phyloP scores from a whole-genome alignment of 192 early-diverging fungal species.

The Coemansia brasiliensis region DNA sequence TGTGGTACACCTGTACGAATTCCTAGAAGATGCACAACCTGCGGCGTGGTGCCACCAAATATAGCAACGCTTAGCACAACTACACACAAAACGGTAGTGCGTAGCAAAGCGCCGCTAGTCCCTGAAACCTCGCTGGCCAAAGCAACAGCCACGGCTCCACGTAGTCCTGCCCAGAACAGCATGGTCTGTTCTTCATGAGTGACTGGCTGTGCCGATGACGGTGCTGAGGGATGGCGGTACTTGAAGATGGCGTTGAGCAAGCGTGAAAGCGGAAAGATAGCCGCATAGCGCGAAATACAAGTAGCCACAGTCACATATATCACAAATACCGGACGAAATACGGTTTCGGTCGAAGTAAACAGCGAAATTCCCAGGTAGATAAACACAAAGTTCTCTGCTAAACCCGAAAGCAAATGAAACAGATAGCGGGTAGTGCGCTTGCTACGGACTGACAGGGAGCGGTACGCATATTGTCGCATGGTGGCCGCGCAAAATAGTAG shows the following conservation, averaged over 20 bases:
- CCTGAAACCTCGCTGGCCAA: slow-evolving; percentile 80
- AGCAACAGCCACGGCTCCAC: slow-evolving; percentile 96
- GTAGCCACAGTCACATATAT: slow-evolving; percentile 77
- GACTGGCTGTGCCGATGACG: slow-evolving; percentile 52
- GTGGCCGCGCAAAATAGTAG: slow-evolving; percentile 91
- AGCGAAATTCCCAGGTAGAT: slow-evolving; percentile 93
- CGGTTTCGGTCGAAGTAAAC: slow-evolving; percentile 76
- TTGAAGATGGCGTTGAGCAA: slow-evolving; percentile 77
- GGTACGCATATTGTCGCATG: slow-evolving; percentile 91
- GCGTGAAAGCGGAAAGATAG: slow-evolving; percentile 80
- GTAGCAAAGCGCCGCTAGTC: slow-evolving; percentile 68
- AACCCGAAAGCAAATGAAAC: slow-evolving; percentile 88
- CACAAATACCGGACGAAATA: slow-evolving; percentile 76
- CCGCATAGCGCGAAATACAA: slow-evolving; percentile 81
- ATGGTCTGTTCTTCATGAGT: slow-evolving; percentile 74
- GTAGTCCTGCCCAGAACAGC: slow-evolving; percentile 94
- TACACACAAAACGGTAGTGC: slow-evolving; percentile 87
- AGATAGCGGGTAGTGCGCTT: slow-evolving; percentile 85
- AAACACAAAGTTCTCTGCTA: slow-evolving; percentile 97
- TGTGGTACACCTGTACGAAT: slow-evolving; percentile 73
- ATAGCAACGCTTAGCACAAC: slow-evolving; percentile 88
- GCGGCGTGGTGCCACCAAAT: slow-evolving; percentile 88
- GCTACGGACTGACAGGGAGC: slow-evolving; percentile 78
- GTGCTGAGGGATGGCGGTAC: slow-evolving; percentile 56
- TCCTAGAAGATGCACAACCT: slow-evolving; percentile 72